Evolutionary conservation across 257 asterid species (phyloP), one percentile per base, ranked within the genome.

Genomic region (Nicotiana otophora): DNA sequence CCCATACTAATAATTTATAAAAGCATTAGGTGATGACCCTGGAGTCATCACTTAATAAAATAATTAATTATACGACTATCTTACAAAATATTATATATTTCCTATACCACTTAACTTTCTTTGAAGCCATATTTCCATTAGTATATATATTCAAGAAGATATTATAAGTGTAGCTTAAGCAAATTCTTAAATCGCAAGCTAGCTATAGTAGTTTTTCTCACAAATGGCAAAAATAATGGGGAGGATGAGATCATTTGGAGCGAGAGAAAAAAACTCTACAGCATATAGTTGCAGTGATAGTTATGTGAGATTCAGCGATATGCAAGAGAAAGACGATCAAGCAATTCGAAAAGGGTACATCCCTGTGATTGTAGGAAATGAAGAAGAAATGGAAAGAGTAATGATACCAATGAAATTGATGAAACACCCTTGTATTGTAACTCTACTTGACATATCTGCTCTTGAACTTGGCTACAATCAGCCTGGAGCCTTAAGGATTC

Each of bases 401-500:
- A 46, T 48, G 77, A 34, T 83, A 28, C 82, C 85, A 9, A 34
- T 77, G 26, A 51, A 31, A 82, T 42, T 76, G 46, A 30, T 83
- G 33, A 83, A 83, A 5, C 82, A 76, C 4, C 85, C 85, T 9
- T 63, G 36, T 48, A 30, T 82, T 51, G 76, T 76, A 1, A 58
- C 57, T 12, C 31, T 82, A 14, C 82, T 82, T 33, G 82, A 82
- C 3, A n/a, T 72, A 11, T 46, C 65, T 9, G 58, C 51, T n/a
- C 23, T 39, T 16, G 81, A 82, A 42, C 70, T 75, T 55, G 84
- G 86, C 23, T 70, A 80, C 51, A 80, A 33, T 54, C 77, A 72
- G 31, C 68, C 68, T 19, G 86, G 86, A 20, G 39, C 67, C 12
- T 28, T 84, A 36, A 80, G 82, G 48, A 60, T 84, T 31, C 78